Base-by-base conservation (phyloP, 495 filamentous ascomycete genomes). In the Penicillium egyptiacum region DNA sequence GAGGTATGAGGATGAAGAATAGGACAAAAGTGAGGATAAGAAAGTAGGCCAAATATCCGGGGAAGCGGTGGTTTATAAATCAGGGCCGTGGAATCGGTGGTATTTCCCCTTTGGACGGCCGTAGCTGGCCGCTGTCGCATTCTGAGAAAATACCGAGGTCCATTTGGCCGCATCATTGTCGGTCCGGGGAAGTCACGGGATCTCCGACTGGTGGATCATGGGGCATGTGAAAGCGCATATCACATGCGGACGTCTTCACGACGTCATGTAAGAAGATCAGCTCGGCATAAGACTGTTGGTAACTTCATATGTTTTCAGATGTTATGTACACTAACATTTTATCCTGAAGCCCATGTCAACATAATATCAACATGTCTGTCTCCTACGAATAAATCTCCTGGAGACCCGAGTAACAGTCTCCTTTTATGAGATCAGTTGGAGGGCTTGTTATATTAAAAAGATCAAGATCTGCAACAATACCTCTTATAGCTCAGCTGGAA, bases 91-190 rank as follows among this genome's bases (percentile, higher is more conserved):
- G 55, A 63, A 44, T 59, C 64, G 66, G 68, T 69, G 48, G 35
- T 69, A 67, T 60, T 73, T 60, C 64, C 66, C 53, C 69, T 71
- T 71, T 61, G 64, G 63, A 72, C 53, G 52, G n/a, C 53, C 48
- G 56, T 41, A 40, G 33, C 53, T 55, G 53, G 53, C 59, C 63
- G 58, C 37, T 53, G 53, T 60, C 23, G 47, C 54, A 53, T 60
- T 50, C 55, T 19, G 58, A 60, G 55, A 68, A 71, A 63, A 56
- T 65, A 62, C 75, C 75, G 72, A 75, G 75, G 75, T 64, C 52
- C 60, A 43, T 46, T 23, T 37, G 31, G 16, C 49, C 68, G 75
- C 57, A 68, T 62, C 53, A 74, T 72, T 25, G 56, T 72, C 76
- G 59, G 64, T 74, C 72, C 72, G 63, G 23, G 10, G 5, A 17